A percentile compares a stretch with the other conserved stretches of the same genome.
phyloP scores from a whole-genome alignment of 768 basidiomycete species.

The Lactarius akahatsu region DNA sequence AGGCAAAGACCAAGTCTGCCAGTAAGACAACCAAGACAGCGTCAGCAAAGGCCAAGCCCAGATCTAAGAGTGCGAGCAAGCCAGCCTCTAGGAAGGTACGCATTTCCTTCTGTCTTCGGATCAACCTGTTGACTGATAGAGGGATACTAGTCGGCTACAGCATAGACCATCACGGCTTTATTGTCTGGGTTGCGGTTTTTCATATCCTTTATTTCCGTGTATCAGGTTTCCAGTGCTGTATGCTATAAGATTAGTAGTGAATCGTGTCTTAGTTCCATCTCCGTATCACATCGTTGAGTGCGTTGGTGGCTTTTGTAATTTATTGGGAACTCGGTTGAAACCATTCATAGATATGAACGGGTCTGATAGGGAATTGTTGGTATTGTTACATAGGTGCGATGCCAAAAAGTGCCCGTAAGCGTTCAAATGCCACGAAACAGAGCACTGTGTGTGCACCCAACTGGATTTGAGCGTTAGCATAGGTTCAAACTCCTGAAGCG shows the following conservation, averaged over 20 bases:
- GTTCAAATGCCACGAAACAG: conserved; percentile 39
- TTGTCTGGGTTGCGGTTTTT: conserved; percentile 10
- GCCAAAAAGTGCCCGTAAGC: conserved; percentile 35
- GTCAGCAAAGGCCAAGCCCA: conserved; percentile 23
- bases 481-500: not conserved
- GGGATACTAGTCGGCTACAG: conserved; percentile 11
- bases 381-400: conserved; percentile 38
- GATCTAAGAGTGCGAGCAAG: conserved; percentile 18
- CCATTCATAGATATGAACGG: not conserved
- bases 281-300: not conserved
- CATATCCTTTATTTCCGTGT: conserved; percentile 28
- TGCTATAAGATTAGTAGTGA: conserved; percentile 31
- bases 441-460: conserved; percentile 40
- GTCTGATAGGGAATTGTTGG: not conserved
- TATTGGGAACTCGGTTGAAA: conserved; percentile 5
- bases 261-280: conserved; percentile 1
- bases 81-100: conserved; percentile 22
- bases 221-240: conserved; percentile 25
- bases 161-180: conserved; percentile 4
- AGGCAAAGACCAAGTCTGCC: conserved; percentile 20
- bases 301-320: conserved; percentile 19
- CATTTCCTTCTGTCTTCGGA: not conserved
- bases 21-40: conserved; percentile 21
- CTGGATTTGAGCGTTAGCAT: conserved; percentile 24
- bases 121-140: not conserved